Evolutionary conservation across 805 yeast species (phyloP), one percentile per base, ranked within the genome.

Genomic region (Candida hispaniensis): DNA sequence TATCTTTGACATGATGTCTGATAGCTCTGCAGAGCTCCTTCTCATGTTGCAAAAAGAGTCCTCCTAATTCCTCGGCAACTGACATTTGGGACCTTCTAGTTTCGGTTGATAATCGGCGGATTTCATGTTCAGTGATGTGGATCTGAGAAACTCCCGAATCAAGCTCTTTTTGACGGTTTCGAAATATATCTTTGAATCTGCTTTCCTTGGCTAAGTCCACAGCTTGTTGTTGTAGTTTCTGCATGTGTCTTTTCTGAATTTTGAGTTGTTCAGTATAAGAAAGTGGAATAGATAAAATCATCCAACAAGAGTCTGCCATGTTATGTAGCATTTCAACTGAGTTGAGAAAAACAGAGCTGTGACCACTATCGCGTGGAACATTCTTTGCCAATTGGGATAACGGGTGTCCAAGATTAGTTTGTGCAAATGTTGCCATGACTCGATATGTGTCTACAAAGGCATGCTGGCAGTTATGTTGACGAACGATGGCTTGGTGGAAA

Each of bases 61-160:
- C 54, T 7, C 60, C 61, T 7, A 61, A 49, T 41, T 61, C 66
- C 6, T 50, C 44, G 1, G 66, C 66, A 5, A 60, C 42, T 2
- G 51, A 36, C 14, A 48, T 48, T 34, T 61, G 65, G 2, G 56
- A 44, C n/a, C 47, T 47, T 24, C 49, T 39, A 14, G 61, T 47
- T 25, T 51, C 54, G 13, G 43, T 40, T 21, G 58, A 54, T 10
- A 59, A 39, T 10, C 49, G 34, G 9, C 42, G 36, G 23, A 58
- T 50, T 18, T 47, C 50, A n/a, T 41, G 42, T 25, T 52, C 49
- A 3, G 53, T 39, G 5, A 40, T 34, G 12, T 47, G 45, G n/a
- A 61, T 50, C 8, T 43, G 42, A n/a, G 45, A 49, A 23, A 51
- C 54, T 12, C 48, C 41, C 8, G 38, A 47, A n/a, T 45, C 45